Conservation (phyloP, 1,284 basidiomycete genomes). For the Cronartium quercuum region DNA sequence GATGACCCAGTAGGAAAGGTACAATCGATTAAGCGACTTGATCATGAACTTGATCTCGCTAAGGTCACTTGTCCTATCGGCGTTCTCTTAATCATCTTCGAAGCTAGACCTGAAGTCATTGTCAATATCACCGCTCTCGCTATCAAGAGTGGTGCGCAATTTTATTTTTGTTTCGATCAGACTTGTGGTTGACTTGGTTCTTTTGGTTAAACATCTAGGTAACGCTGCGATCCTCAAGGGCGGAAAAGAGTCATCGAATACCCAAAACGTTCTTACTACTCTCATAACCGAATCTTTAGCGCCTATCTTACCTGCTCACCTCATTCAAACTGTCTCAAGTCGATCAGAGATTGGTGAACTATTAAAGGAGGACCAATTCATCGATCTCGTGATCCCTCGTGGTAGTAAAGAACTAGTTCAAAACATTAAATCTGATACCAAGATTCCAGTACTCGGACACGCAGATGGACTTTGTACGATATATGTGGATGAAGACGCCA, state of each 20-base stretch:
- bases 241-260: slow-evolving; percentile 83
- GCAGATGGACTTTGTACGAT: slow-evolving; percentile 90
- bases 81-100: slow-evolving; percentile 92
- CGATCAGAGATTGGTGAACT: slow-evolving; percentile 84
- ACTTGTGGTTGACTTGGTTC: slow-evolving; percentile 26
- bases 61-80: slow-evolving; percentile 95
- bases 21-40: slow-evolving; percentile 78
- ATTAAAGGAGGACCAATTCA: slow-evolving; percentile 78
- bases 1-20: slow-evolving; percentile 81
- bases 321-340: slow-evolving; percentile 87
- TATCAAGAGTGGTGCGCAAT: slow-evolving; percentile 76
- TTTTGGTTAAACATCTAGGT: slow-evolving; percentile 53
- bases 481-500: slow-evolving; percentile 78
- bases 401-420: slow-evolving; percentile 86
- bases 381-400: slow-evolving; percentile 93
- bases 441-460: slow-evolving; percentile 98
- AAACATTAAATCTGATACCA: slow-evolving; percentile 79
- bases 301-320: slow-evolving; percentile 67
- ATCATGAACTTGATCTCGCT: slow-evolving; percentile 80
- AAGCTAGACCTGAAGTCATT: slow-evolving; percentile 94
- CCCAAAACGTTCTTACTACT: slow-evolving; percentile 65
- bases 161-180: not conserved
- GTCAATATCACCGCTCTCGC: slow-evolving; percentile 94
- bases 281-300: slow-evolving; percentile 73
- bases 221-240: slow-evolving; percentile 94